Evolutionary conservation across 768 basidiomycete genomes (phyloP).

Genomic region (Exsudoporus frostii): DNA sequence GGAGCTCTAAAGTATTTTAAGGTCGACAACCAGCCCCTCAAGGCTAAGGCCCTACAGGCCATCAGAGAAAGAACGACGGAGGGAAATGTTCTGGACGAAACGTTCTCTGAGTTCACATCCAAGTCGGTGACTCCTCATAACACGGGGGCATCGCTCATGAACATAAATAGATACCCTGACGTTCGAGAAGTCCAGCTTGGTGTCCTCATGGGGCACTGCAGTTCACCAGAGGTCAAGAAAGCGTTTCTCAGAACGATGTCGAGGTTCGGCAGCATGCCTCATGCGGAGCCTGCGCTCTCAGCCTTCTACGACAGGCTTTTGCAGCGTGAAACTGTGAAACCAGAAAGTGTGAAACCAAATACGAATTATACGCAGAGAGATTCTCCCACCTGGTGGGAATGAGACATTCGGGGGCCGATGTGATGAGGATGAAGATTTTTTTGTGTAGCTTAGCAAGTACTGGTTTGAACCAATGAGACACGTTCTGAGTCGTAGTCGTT

Average conservation of each 20-base stretch:
- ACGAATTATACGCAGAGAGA: too few species aligned
- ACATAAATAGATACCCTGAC: constrained; percentile 11
- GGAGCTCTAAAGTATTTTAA: neutral
- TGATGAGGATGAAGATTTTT: too few species aligned
- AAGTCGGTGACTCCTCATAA: constrained; percentile 7
- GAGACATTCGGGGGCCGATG: too few species aligned
- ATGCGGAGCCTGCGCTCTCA: constrained; percentile 11
- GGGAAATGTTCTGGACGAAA: constrained; percentile 24
- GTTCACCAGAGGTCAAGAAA: constrained; percentile 13
- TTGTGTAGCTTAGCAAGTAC: too few species aligned
- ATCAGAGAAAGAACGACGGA: constrained; percentile 15
- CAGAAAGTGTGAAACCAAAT: too few species aligned
- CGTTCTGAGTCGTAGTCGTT: too few species aligned
- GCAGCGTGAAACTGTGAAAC: neutral
- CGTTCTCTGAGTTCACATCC: constrained; percentile 28
- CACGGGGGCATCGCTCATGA: neutral
- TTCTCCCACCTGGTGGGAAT: too few species aligned
- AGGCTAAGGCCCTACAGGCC: constrained; percentile 14
- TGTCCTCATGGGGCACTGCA: constrained; percentile 6
- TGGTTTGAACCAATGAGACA: too few species aligned
- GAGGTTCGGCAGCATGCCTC: constrained; percentile 1
- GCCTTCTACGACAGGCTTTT: constrained; percentile 16
- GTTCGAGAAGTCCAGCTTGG: constrained; percentile 19
- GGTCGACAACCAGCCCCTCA: constrained; percentile 19
- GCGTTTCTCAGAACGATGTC: constrained; percentile 9